phyloP scores from a whole-genome alignment of 495 filamentous ascomycete genomes.

The Penicillium canescens region DNA sequence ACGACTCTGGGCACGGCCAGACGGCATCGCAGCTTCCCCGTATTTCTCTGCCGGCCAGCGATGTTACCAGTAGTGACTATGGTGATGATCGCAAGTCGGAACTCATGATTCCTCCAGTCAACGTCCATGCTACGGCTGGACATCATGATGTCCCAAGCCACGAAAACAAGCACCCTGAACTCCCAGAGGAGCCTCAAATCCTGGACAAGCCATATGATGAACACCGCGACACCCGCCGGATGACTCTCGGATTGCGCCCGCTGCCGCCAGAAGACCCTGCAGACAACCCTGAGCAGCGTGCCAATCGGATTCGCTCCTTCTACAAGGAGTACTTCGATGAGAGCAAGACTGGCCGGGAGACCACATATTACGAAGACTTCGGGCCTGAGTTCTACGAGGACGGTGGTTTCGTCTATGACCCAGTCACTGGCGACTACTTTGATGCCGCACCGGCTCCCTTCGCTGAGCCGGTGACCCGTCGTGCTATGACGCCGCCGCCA shows the following conservation, averaged over 20 bases:
- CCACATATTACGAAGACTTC: constrained; percentile 68
- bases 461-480: constrained; percentile 78
- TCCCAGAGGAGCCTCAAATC: constrained; percentile 28
- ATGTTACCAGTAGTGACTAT: constrained; percentile 58
- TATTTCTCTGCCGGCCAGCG: constrained; percentile 46
- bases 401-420: constrained; percentile 67
- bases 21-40: constrained; percentile 31
- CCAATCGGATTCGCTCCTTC: constrained; percentile 95
- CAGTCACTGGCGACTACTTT: constrained; percentile 69
- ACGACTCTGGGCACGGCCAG: constrained; percentile 13
- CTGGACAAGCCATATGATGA: constrained; percentile 25
- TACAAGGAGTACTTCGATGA: constrained; percentile 99
- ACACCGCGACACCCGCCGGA: constrained; percentile 65
- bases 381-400: constrained; percentile 60
- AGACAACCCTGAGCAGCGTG: constrained; percentile 88
- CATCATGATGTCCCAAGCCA: constrained; percentile 10
- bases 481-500: constrained; percentile 97
- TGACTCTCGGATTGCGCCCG: constrained; percentile 90
- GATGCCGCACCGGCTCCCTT: constrained; percentile 65
- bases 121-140: constrained; percentile 28
- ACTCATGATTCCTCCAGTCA: constrained; percentile 36
- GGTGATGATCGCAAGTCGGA: constrained; percentile 60
- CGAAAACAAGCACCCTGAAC: constrained; percentile 12
- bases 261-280: constrained; percentile 84
- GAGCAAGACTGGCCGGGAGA: constrained; percentile 56